Base-by-base conservation (phyloP, 1,139 yeast genomes). In the Chernovozyma aurita region DNA sequence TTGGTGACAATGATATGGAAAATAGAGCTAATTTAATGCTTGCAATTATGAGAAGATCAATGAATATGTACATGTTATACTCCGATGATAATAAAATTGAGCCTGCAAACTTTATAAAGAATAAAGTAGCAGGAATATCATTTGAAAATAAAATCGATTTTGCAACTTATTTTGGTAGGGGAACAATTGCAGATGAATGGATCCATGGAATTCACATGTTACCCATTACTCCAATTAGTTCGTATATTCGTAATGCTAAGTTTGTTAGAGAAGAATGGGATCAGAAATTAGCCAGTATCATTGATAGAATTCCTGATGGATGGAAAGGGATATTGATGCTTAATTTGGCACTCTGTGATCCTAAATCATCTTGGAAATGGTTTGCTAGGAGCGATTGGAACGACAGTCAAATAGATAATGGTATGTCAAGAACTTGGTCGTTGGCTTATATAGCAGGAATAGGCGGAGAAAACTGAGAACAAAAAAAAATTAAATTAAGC, bases 161-260 rank as follows among this genome's bases (percentile, higher is more conserved):
- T 49, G 55, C 73, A 3, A 69, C 74, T 2, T 69, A 63, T 40
- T 69, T 69, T 42, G 75, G 75, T 6, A 53, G 68, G 38, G 71
- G 72, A 3, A 57, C 67, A 1, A 57, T 66, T 35, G 68, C 57
- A 3, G 66, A 65, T 40, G 73, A 68, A 45, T 68, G 71, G 69
- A 65, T 69, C 29, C 74, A 69, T 46, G 75, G 75, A 3, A 69
- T 69, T 30, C 74, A 69, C 42, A 69, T 69, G 74, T 45, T 69
- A 13, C 75, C 75, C 3, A 65, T 65, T 16, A 69, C 73, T 0
- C 73, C 74, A 1, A 48, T 64, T 8, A 66, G 73, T 1, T 62
- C 70, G 2, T 67, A 59, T 42, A 61, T 68, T 13, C 48, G 75
- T 37, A 45, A 51, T 6, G 54, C 55, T 4, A 48, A 45, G 17